Conservation (phyloP, 352 stramenopile species). For the Nothophytophthora sp. region DNA sequence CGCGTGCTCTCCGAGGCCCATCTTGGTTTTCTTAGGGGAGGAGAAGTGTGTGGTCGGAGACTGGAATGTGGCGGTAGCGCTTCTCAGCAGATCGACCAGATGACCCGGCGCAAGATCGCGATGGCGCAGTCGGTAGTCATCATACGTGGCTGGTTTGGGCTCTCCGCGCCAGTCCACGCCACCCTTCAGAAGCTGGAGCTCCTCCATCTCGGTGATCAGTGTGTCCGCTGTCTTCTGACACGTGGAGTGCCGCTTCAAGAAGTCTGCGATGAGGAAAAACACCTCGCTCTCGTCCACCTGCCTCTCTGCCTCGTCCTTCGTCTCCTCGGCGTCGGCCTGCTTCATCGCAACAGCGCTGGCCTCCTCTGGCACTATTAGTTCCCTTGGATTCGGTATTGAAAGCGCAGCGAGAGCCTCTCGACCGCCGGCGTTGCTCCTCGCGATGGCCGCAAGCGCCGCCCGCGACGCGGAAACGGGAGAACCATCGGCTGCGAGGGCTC, state of each 20-base stretch:
- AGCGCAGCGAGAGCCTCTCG: background rate
- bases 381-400: background rate
- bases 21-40: slow-evolving; percentile 7
- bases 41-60: slow-evolving; percentile 8
- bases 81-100: slow-evolving; percentile 58
- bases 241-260: slow-evolving; percentile 64
- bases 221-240: slow-evolving; percentile 64
- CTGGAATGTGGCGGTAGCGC: slow-evolving; percentile 21
- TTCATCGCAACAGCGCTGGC: background rate
- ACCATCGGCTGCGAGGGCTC: background rate
- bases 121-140: slow-evolving; percentile 77
- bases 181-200: slow-evolving; percentile 55
- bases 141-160: slow-evolving; percentile 53
- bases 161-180: slow-evolving; percentile 71
- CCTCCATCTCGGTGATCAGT: slow-evolving; percentile 67
- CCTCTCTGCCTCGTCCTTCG: background rate
- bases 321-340: background rate
- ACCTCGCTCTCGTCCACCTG: slow-evolving; percentile 57
- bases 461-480: slow-evolving; percentile 2
- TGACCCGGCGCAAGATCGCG: slow-evolving; percentile 66
- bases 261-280: slow-evolving; percentile 87
- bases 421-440: background rate
- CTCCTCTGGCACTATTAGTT: too few relatives aligned
- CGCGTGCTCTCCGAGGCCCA: slow-evolving; percentile 15
- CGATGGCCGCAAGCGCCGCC: slow-evolving; percentile 20